Base-by-base conservation (phyloP, 257 asterid species). In the Agastache rugosa region DNA sequence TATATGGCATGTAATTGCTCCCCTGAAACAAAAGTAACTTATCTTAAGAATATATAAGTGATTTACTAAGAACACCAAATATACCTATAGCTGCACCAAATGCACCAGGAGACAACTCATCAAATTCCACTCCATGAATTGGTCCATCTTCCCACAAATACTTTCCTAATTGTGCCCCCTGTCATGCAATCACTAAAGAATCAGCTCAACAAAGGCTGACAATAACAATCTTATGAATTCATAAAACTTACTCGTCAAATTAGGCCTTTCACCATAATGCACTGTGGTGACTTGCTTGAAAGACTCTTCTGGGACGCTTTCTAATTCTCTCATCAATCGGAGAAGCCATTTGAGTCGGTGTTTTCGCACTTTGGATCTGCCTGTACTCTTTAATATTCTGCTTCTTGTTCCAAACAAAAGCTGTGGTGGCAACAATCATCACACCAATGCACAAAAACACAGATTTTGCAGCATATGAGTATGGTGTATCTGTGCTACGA, bases 41-140 rank as follows among this genome's bases (percentile, higher is more conserved):
- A 39, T 23, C 42, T 54, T n/a, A 56, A 25, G n/a, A 44, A 62
- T 34, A 41, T 48, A 68, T 8, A 37, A 48, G 45, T 51, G 9
- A 56, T 19, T 51, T 74, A n/a, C n/a, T 63, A 62, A 5, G 47
- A 2, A 54, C n/a, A 75, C 41, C 20, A 62, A 16, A 60, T 45
- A 35, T 92, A 95, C 98, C 98, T 81, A 95, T 90, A 78, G 98
- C 96, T 42, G 95, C 76, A 72, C 94, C 97, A 87, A 95, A 95
- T 73, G 99, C 98, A 78, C 96, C 98, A 77, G 99, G 98, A 11
- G 99, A 98, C 69, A 87, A 81, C 77, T 88, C 96, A 83, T 92
- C 99, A 78, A 95, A 95, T 82, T 95, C 96, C 65, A 90, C 87
- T 39, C 99, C 99, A 65, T 92, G 90, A 75, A 87, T 80, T 42